phyloP scores from a whole-genome alignment of 495 filamentous ascomycete genomes.

The Aspergillus egyptiacus region DNA sequence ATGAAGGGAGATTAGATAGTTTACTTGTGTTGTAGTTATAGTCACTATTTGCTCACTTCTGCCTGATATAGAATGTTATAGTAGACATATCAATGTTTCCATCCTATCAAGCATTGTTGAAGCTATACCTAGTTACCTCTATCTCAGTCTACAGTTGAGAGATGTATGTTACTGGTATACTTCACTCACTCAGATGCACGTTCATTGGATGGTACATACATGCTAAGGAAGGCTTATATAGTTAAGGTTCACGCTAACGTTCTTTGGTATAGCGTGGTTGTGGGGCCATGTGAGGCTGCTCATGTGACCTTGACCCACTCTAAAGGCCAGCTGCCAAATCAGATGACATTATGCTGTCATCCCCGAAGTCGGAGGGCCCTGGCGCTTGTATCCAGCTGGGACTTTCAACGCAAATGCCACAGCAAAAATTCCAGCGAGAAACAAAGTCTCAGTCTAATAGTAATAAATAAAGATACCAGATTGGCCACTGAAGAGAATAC shows the following conservation, averaged over 20 bases:
- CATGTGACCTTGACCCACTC: not conserved
- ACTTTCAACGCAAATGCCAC: too few relatives aligned
- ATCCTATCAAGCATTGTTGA: too few relatives aligned
- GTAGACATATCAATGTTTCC: too few relatives aligned
- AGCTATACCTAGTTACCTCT: not conserved
- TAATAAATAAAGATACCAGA: not conserved
- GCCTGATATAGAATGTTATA: too few relatives aligned
- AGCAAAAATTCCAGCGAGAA: too few relatives aligned
- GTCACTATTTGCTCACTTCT: too few relatives aligned
- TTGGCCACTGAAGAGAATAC: not conserved
- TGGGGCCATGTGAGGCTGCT: not conserved
- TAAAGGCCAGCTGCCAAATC: not conserved
- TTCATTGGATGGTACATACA: slow-evolving; percentile 2
- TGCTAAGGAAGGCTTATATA: slow-evolving; percentile 3
- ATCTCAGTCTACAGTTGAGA: not conserved
- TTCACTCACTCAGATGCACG: not conserved
- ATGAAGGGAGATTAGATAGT: too few relatives aligned
- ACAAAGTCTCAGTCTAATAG: not conserved
- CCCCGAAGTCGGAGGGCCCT: not conserved
- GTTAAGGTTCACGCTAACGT: slow-evolving; percentile 1
- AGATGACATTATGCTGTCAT: not conserved
- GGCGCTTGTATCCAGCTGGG: too few relatives aligned
- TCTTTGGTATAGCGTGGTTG: not conserved
- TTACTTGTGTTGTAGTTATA: too few relatives aligned
- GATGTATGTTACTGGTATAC: not conserved